Evolutionary conservation across 495 filamentous ascomycete species (phyloP), one percentile per base, ranked within the genome.

Genomic region (Podospora pseudocomata): DNA sequence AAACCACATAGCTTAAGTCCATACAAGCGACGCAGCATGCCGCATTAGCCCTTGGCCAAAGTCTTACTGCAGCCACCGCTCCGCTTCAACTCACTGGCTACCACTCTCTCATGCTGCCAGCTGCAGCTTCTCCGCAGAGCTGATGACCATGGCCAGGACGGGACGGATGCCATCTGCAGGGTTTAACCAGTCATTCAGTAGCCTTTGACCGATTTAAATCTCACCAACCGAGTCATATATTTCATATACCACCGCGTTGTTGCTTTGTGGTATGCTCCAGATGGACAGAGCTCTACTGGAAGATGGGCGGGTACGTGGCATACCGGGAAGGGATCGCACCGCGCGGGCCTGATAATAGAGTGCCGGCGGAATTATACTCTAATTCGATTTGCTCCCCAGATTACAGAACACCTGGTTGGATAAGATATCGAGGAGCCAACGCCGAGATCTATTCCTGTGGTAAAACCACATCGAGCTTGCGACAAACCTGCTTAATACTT

Each of bases 261-360:
- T 32, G 7, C 11, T 5, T 4, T 61, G 59, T 27, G 59, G 59
- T 26, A 61, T 18, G 4, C 23, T 27, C 59, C 59, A 15, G 23
- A 26, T 32, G 23, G 27, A 6, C 2, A 27, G 30, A 19, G 5
- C 2, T 18, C 3, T 60, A 60, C 20, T 23, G 20, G 20, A 23
- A 15, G 58, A 61, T 26, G 59, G 59, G 27, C n/a, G 61, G 61
- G 28, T 63, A 63, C 61, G 61, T 63, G 34, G 61, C 61, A 63
- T 6, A 18, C n/a, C 61, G 27, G 30, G 61, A 63, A 49, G n/a
- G 61, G 61, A 58, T 20, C 30, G 32, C 18, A 19, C 32, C 26
- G 4, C 23, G n/a, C 19, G 61, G 61, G 11, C 30, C 61, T 49
- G 3, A 11, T 23, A 6, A 63, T 30, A 32, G 34, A 16, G 18